Evolutionary conservation across 1,284 basidiomycete genomes (phyloP), one percentile per base, ranked within the genome.

Genomic region (Ceratobasidium sp.): DNA sequence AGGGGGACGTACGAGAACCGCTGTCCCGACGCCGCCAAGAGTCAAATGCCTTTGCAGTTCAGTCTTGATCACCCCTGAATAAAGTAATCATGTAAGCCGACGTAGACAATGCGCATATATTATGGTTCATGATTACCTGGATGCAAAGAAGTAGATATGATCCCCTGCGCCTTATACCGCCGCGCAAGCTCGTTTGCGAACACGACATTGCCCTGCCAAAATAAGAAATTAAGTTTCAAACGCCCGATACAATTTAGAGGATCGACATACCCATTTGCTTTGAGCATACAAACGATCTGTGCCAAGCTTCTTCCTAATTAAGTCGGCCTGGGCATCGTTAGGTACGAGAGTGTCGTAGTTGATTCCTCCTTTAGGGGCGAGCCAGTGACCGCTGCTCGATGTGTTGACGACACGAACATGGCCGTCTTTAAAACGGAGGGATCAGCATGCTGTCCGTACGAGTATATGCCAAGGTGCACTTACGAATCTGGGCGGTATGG

Each of bases 71-170:
- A 63, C 56, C 2, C 79, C 74, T 73, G 79, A 22, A 22, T 4
- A 77, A 74, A 19, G 17, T 53, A 14, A 7, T 44, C 24, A 44
- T 41, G 36, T 41, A 19, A 47, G 44, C 29, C 14, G 14, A 62
- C 56, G 22, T 60, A 54, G 2, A 7, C 31, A 15, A 29, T 29
- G 4, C 4, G 36, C 4, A 41, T 4, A 4, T 5, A 41, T 17
- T 8, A 17, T 17, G 1, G 2, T 8, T 2, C 2, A 44, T 0
- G 66, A 73, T 75, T 77, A 78, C 86, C 86, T 9, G 84, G 84
- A 72, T 85, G 80, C 45, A 84, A 57, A 14, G 83, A 78, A 6
- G 77, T 81, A 0, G 83, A 82, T 11, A 84, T 78, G 31, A 85
- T 80, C 1, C 84, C 84, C 73, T 82, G 77, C 29, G 80, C 78